These are phyloP conservation scores for Akanthomyces muscarius DNA, from an alignment of 2,329 filamentous ascomycete genomes.

Conservation along the genomic window DNA sequence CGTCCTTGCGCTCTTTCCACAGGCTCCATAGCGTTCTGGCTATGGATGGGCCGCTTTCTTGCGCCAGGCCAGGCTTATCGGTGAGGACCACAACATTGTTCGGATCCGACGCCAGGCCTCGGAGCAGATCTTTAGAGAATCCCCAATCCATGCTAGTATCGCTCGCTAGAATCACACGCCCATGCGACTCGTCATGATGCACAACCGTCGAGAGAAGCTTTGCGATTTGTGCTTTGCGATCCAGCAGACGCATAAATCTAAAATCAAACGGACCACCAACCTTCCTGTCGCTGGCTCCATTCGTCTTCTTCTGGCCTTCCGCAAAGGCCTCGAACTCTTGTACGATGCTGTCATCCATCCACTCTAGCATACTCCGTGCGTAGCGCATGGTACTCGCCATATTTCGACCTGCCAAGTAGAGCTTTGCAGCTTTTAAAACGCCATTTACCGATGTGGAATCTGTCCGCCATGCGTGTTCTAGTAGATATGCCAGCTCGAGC, in stretches of 20 bases:
- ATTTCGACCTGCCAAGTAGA: constrained; percentile 84
- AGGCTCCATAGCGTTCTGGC: constrained; percentile 75
- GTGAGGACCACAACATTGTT: constrained; percentile 86
- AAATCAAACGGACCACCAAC: constrained; percentile 81
- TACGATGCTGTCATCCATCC: constrained; percentile 97
- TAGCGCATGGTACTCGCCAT: constrained; percentile 86
- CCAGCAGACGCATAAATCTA: constrained; percentile 75
- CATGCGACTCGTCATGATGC: constrained; percentile 41
- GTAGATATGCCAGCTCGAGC: constrained; percentile 82
- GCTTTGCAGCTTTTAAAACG: constrained; percentile 49
- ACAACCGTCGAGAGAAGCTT: constrained; percentile 53
- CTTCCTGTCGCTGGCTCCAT: constrained; percentile 47
- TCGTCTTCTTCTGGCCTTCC: constrained; percentile 46
- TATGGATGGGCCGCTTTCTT: constrained; percentile 49
- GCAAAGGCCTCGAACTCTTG: constrained; percentile 79
- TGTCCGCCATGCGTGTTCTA: constrained; percentile 86
- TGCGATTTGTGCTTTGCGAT: constrained; percentile 75
- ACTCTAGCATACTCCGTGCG: constrained; percentile 92
- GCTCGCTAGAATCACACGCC: constrained; percentile 83
- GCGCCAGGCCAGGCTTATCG: constrained; percentile 56
- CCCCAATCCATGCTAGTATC: constrained; percentile 92
- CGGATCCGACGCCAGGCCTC: constrained; percentile 67
- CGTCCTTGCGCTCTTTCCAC: constrained; percentile 67
- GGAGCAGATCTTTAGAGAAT: constrained; percentile 78
- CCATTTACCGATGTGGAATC: constrained; percentile 52